Base-by-base conservation (phyloP, 2,329 filamentous ascomycete species). In the Stachybotrys elegans region DNA sequence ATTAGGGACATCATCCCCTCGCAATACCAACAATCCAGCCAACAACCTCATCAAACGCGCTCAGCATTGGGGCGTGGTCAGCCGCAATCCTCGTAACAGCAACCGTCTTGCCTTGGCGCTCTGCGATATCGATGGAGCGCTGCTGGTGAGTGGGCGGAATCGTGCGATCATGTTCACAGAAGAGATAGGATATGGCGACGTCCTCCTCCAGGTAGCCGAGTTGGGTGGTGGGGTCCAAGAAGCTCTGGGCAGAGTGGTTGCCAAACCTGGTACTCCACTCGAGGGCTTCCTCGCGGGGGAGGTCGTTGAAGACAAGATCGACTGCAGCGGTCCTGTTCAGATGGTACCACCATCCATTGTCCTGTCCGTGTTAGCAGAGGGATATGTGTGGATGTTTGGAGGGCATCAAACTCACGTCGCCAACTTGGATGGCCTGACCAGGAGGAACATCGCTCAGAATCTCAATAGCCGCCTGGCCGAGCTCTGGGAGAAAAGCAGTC, bases 401-500 rank as follows among this genome's bases (percentile, higher is more conserved):
- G n/a, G n/a, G n/a, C n/a, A n/a, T n/a, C n/a, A n/a, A n/a, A n/a
- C n/a, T n/a, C n/a, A n/a, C n/a, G n/a, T n/a, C n/a, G n/a, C n/a
- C n/a, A n/a, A n/a, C n/a, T n/a, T n/a, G n/a, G n/a, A n/a, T n/a
- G n/a, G n/a, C n/a, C 4, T 38, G 21, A 12, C 22, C 35, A 8
- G n/a, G 14, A 19, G 17, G 17, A 11, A 38, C 35, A 21, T 20
- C 21, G 35, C 35, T 20, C 11, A 38, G 11, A 4, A 38, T 38
- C 4, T 38, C 35, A 38, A 14, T 22, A n/a, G 35, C n/a, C 13
- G 8, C 6, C 48, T 43, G 32, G 16, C 56, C 59, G 2, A 55
- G 40, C n/a, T 48, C 36, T 2, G 51, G 48, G 4, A 59, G 35
- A n/a, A 59, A 19, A 11, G 50, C 46, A 1, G 57, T 53, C 44